Base-by-base conservation (phyloP, 768 basidiomycete genomes). In the Hygrophorus pudorinus region DNA sequence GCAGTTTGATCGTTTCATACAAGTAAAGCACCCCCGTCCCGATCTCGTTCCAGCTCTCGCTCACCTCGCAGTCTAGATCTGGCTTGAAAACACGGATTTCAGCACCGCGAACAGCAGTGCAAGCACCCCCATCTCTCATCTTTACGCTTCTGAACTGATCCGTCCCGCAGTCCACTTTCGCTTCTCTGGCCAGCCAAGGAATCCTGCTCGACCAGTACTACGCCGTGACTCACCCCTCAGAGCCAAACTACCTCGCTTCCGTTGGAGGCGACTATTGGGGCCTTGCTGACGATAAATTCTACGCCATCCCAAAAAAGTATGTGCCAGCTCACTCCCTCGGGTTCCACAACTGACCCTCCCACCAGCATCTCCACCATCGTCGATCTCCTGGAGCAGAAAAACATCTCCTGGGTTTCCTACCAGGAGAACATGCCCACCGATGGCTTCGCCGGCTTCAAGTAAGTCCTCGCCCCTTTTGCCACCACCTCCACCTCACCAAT, bases 71-170 rank as follows among this genome's bases (percentile, higher is more conserved):
- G 14, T 20, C 8, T 21, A 40, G 38, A 76, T 81, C 45, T 80
- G 75, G 74, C 62, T 82, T 30, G 79, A 81, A 55, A 81, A 80
- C 57, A 79, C 75, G 12, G 70, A 80, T 51, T 82, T 62, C 47
- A 55, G 49, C 8, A 47, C 42, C 14, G 60, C 60, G 0, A 7
- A 53, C 51, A 44, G 59, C 44, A 54, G 38, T 45, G 55, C 56
- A 41, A 32, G 53, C n/a, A n/a, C n/a, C 46, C 10, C 17, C 10
- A 11, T 20, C 42, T 12, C 43, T 52, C 20, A 48, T 38, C 4
- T 47, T 42, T 32, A 34, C 28, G 13, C 18, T 35, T 21, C 12
- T 41, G 10, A 6, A 34, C 13, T 32, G 18, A 14, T 41, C 33
- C 13, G 37, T 11, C 16, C n/a, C 37, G 14, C 42, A 18, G 17